Percentiles rank a stretch among this genome's conserved stretches.
These are phyloP conservation scores for Chaetomium tenue DNA, from an alignment of 495 filamentous ascomycete species.

Conservation along the genomic window DNA sequence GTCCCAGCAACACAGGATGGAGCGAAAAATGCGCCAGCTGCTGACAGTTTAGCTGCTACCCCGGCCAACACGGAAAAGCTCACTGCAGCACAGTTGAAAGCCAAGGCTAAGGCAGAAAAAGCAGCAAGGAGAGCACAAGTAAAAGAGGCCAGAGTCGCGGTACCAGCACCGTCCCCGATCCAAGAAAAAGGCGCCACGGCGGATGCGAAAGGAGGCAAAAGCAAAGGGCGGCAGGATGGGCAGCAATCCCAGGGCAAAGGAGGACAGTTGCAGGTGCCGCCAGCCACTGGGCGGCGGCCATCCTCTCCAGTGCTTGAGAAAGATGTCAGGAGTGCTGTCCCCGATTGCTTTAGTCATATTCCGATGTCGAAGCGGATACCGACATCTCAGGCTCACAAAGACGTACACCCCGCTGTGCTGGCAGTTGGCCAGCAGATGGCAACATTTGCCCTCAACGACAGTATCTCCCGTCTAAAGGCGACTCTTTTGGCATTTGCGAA, in stretches of 20 bases:
- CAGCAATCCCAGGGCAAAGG: conserved; percentile 38
- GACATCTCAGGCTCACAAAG: conserved; percentile 73
- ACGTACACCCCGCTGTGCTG: conserved; percentile 85
- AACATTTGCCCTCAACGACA: conserved; percentile 84
- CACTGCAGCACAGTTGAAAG: conserved; percentile 69
- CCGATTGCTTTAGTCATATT: conserved; percentile 78
- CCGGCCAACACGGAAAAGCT: conserved; percentile 42
- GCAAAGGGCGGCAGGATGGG: conserved; percentile 53
- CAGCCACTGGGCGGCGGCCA: conserved; percentile 39
- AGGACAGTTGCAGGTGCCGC: conserved; percentile 27
- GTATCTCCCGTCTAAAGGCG: conserved; percentile 81
- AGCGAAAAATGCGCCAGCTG: conserved; percentile 9
- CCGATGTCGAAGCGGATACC: conserved; percentile 73
- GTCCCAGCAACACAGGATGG: conserved; percentile 18
- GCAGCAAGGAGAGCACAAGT: conserved; percentile 65
- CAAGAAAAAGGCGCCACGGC: conserved; percentile 16
- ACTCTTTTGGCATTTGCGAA: conserved; percentile 86
- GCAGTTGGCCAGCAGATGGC: conserved; percentile 87
- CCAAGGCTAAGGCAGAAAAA: conserved; percentile 75
- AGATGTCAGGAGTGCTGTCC: conserved; percentile 48
- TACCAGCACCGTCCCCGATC: conserved; percentile 15
- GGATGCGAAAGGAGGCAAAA: conserved; percentile 43
- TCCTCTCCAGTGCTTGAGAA: conserved; percentile 49
- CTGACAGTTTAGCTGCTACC: conserved; percentile 16
- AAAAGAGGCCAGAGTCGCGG: conserved; percentile 48